Conservation (phyloP, 164 flowering plant genomes). For the Vitis labrusca region DNA sequence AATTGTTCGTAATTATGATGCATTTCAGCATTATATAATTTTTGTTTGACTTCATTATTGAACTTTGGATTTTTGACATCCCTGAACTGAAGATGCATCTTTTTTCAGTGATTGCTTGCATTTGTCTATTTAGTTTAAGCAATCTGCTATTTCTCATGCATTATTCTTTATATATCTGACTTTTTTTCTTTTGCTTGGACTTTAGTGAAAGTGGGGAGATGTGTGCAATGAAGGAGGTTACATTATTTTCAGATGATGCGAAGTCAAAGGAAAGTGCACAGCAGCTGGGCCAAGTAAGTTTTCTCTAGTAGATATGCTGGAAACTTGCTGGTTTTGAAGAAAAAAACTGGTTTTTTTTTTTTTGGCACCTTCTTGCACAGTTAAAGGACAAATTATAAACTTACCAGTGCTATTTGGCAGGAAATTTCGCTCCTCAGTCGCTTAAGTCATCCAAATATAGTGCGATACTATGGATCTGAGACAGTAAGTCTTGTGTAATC, state of each 20-base stretch:
- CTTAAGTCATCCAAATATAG: no score
- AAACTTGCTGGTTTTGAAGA: neutral
- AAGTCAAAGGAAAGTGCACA: constrained; percentile 47
- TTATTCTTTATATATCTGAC: neutral
- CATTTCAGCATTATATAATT: no score
- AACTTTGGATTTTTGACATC: no score
- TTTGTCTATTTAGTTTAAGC: no score
- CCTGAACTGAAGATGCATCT: no score
- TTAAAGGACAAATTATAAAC: neutral
- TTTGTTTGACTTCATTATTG: no score
- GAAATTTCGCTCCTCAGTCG: no score
- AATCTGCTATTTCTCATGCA: no score
- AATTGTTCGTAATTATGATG: no score
- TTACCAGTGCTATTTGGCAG: neutral
- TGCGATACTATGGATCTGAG: no score
- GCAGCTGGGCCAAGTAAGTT: constrained; percentile 46
- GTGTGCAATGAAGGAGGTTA: constrained; percentile 71
- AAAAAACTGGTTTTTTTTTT: neutral
- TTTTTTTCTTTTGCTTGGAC: constrained; percentile 4
- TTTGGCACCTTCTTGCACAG: no score
- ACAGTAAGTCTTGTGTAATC: neutral
- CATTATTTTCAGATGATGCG: constrained; percentile 43
- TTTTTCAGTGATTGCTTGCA: no score
- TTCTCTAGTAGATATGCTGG: neutral
- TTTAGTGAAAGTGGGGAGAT: constrained; percentile 53